A percentile compares a stretch with the other conserved stretches of the same genome.
Evolutionary conservation across 306 rosid genomes (phyloP).

Genomic region (Rubus parviflorus): DNA sequence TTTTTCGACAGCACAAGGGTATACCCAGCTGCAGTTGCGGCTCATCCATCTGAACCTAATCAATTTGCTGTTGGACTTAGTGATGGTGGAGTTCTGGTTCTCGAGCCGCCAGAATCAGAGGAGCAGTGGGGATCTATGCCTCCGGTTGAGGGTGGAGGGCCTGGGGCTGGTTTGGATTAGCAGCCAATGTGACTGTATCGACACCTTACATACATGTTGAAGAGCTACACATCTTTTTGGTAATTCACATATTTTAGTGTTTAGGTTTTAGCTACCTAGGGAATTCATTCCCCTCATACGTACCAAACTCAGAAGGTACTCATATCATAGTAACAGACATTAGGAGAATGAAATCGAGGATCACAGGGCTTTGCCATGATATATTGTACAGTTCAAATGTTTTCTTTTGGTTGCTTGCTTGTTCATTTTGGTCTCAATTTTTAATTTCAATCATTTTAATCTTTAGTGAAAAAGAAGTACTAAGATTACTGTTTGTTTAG

Average conservation of each 20-base stretch:
- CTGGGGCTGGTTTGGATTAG: background rate
- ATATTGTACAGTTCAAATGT: background rate
- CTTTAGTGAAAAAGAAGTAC: too few species aligned
- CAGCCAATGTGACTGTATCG: background rate
- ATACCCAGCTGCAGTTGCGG: slow-evolving; percentile 10
- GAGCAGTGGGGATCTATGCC: slow-evolving; percentile 6
- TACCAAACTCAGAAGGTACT: background rate
- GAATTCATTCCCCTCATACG: background rate
- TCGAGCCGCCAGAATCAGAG: slow-evolving; percentile 13
- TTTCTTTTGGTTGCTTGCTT: background rate
- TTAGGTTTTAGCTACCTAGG: background rate
- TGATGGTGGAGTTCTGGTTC: slow-evolving; percentile 3
- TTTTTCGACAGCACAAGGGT: background rate
- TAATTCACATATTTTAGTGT: too few species aligned
- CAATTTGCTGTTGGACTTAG: slow-evolving; percentile 18
- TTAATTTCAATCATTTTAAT: background rate
- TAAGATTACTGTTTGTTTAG: too few species aligned
- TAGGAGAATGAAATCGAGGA: too few species aligned
- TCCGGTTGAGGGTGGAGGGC: background rate
- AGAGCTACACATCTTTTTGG: background rate
- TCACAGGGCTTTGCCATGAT: background rate
- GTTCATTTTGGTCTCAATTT: too few species aligned
- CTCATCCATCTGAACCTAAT: slow-evolving; percentile 20
- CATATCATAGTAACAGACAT: background rate
- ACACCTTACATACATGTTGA: background rate